A percentile compares a stretch with the other conserved stretches of the same genome.
phyloP scores from a whole-genome alignment of 441 rosid species.

The Pelargonium fulgidum region DNA sequence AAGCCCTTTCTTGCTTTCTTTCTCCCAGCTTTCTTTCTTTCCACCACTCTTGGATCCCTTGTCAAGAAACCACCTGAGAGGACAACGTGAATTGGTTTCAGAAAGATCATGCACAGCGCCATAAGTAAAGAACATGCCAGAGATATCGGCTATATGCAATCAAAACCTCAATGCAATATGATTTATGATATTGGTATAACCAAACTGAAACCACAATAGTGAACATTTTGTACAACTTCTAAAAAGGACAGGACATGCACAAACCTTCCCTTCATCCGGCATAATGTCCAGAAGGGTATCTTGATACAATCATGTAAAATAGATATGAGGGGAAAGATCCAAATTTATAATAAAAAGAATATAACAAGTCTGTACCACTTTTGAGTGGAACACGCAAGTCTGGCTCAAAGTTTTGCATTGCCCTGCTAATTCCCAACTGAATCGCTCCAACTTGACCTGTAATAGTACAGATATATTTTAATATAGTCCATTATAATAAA shows the following conservation, averaged over 20 bases:
- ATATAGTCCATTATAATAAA: not conserved
- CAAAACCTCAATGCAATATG: no score
- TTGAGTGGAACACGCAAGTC: conserved; percentile 74
- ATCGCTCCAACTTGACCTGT: conserved; percentile 97
- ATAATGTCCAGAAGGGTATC: no score
- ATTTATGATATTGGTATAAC: no score
- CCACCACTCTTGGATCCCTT: conserved; percentile 88
- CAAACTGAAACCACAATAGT: not conserved
- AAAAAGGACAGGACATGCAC: not conserved
- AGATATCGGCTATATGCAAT: no score
- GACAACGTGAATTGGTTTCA: not conserved
- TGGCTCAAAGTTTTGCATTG: conserved; percentile 92
- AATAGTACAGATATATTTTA: conserved; percentile 18
- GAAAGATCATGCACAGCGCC: not conserved
- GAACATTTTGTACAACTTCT: not conserved
- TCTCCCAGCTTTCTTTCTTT: conserved; percentile 94
- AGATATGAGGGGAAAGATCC: not conserved
- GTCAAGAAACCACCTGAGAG: conserved; percentile 78
- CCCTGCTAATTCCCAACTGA: conserved; percentile 83
- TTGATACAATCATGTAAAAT: no score
- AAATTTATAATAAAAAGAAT: not conserved
- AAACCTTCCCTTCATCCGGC: not conserved
- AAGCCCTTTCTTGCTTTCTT: conserved; percentile 97
- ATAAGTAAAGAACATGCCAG: no score
- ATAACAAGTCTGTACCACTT: conserved; percentile 35